Conservation (phyloP, 495 filamentous ascomycete genomes). For the Xylaria grammica region DNA sequence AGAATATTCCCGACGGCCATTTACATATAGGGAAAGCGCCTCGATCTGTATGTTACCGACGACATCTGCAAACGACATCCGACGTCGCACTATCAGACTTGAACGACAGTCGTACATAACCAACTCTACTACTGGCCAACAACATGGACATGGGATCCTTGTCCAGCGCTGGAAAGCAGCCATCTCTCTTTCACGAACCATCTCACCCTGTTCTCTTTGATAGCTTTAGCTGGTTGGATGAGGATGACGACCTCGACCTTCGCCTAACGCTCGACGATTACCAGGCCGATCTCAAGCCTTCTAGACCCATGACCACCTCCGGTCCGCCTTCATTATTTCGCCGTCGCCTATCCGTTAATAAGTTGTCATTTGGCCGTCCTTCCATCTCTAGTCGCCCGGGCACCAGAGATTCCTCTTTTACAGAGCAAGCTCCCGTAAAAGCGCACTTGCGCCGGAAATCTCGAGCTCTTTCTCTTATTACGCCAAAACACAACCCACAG, state of each 20-base stretch:
- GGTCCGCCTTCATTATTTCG: conserved; percentile 55
- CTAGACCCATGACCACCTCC: conserved; percentile 45
- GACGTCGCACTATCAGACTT: neutral
- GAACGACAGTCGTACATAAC: neutral
- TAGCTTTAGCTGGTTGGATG: conserved; percentile 80
- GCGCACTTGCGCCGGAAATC: conserved; percentile 51
- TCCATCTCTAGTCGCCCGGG: conserved; percentile 49
- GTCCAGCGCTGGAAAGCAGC: neutral
- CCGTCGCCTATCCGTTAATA: conserved; percentile 58
- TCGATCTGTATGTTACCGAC: conserved; percentile 10
- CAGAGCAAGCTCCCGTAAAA: conserved; percentile 37
- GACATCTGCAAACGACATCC: neutral
- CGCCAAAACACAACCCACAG: conserved; percentile 50
- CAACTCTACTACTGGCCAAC: neutral
- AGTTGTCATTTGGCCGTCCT: conserved; percentile 59
- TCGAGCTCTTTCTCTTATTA: conserved; percentile 54
- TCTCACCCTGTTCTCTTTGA: conserved; percentile 59
- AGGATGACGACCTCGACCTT: conserved; percentile 75
- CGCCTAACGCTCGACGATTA: conserved; percentile 63
- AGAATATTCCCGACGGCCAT: neutral
- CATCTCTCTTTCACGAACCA: neutral
- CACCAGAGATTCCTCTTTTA: conserved; percentile 47
- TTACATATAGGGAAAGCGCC: neutral
- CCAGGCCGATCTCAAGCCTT: conserved; percentile 53
- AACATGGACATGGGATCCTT: conserved; percentile 42